A percentile compares a stretch with the other conserved stretches of the same genome.
These are phyloP conservation scores for Citrus inodora DNA, from an alignment of 345 rosid genomes.

Conservation along the genomic window DNA sequence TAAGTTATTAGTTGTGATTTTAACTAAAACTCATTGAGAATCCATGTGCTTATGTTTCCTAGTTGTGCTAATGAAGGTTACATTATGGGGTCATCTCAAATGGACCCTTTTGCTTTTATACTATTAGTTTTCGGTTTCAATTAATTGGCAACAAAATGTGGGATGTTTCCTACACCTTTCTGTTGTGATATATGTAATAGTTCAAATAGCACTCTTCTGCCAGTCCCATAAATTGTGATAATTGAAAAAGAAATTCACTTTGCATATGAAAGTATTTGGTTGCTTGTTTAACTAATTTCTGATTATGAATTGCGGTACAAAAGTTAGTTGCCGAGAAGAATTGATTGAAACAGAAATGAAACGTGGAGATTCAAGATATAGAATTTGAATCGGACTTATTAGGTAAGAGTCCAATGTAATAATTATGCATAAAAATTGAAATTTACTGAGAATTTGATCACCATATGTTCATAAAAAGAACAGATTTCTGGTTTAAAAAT, in stretches of 20 bases:
- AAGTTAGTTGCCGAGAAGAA: neutral
- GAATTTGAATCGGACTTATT: too few relatives aligned
- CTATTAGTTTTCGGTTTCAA: neutral
- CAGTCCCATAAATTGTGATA: too few relatives aligned
- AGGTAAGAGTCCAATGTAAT: too few relatives aligned
- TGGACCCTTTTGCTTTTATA: neutral
- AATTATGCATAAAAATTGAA: too few relatives aligned
- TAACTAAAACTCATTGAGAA: slow-evolving; percentile 22
- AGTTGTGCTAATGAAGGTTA: slow-evolving; percentile 29
- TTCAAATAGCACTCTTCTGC: too few relatives aligned
- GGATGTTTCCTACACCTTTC: slow-evolving; percentile 13
- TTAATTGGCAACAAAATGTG: slow-evolving; percentile 11
- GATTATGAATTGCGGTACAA: neutral
- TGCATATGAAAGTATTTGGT: too few relatives aligned
- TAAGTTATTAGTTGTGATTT: slow-evolving; percentile 20
- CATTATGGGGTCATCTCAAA: slow-evolving; percentile 15
- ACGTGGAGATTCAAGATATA: neutral
- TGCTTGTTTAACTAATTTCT: neutral
- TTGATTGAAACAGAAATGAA: neutral
- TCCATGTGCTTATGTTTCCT: slow-evolving; percentile 48
- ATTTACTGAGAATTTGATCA: too few relatives aligned
- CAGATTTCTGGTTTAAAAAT: too few relatives aligned
- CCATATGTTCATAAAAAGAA: too few relatives aligned
- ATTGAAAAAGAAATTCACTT: too few relatives aligned
- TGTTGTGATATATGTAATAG: too few relatives aligned